Conservation (phyloP, 495 filamentous ascomycete species). For the Clohesyomyces aquaticus region DNA sequence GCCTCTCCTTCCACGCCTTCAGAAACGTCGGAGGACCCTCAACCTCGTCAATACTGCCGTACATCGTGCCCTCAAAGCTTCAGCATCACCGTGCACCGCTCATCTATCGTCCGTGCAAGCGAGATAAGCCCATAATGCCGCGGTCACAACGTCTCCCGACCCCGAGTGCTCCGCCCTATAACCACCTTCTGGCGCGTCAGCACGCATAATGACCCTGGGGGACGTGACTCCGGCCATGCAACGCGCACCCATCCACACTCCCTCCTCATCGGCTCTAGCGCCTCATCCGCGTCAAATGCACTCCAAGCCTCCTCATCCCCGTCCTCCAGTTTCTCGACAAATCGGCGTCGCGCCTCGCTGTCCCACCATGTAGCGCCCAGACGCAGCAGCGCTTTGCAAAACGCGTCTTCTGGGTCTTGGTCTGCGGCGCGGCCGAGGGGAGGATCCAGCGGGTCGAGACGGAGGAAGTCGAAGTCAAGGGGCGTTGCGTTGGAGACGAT, state of each 20-base stretch:
- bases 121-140: constrained; percentile 1
- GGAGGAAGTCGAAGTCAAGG: constrained; percentile 1
- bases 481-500: background rate
- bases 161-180: background rate
- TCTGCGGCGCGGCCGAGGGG: background rate
- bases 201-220: background rate
- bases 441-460: background rate
- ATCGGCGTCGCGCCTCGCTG: background rate
- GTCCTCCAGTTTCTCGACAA: background rate
- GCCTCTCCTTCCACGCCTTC: background rate
- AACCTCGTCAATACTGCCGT: constrained; percentile 1
- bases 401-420: background rate
- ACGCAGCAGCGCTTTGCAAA: background rate
- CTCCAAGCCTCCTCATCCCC: background rate
- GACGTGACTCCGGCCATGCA: no score
- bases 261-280: background rate
- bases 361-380: background rate
- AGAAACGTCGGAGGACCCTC: background rate
- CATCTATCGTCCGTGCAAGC: background rate
- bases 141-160: background rate
- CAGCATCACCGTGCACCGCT: background rate
- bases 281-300: background rate
- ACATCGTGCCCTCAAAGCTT: background rate
- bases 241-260: no score
- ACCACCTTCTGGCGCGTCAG: background rate